Percentiles rank a stretch among this genome's conserved stretches.
phyloP scores from a whole-genome alignment of 1,284 basidiomycete species.

The Leccinum olivaceoglutinosum region DNA sequence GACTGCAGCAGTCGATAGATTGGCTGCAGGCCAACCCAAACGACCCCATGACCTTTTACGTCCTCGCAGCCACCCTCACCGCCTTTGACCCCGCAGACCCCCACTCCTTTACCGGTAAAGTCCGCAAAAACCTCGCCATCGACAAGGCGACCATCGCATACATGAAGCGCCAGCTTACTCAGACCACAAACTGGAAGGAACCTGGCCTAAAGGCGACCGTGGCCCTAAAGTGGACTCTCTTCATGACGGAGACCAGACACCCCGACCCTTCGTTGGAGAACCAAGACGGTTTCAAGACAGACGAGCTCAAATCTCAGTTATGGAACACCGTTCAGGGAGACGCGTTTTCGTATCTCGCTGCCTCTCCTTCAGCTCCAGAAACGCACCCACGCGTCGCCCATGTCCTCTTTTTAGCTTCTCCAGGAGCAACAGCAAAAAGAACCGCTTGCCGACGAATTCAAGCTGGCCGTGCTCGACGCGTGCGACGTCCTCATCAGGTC shows the following conservation, averaged over 20 bases:
- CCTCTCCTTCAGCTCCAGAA: constrained; percentile 47
- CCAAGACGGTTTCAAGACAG: constrained; percentile 66
- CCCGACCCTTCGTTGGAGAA: constrained; percentile 63
- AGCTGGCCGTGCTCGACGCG: constrained; percentile 54
- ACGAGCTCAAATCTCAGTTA: constrained; percentile 76
- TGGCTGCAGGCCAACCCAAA: constrained; percentile 61
- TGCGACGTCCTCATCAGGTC: constrained; percentile 72
- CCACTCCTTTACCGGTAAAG: constrained; percentile 35
- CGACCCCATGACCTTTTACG: constrained; percentile 66
- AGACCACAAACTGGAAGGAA: constrained; percentile 60
- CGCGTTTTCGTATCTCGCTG: constrained; percentile 73
- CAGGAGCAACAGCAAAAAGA: constrained; percentile 54
- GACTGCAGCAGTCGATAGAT: constrained; percentile 60
- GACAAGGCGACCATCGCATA: constrained; percentile 43
- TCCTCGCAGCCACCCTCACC: constrained; percentile 64
- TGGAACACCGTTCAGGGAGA: constrained; percentile 81
- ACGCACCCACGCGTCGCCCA: constrained; percentile 36
- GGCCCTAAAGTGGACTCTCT: constrained; percentile 84
- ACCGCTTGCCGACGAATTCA: constrained; percentile 60
- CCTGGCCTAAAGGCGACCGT: constrained; percentile 72
- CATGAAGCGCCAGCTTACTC: constrained; percentile 55
- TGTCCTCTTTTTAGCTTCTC: constrained; percentile 41
- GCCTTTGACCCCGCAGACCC: constrained; percentile 69
- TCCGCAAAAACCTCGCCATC: constrained; percentile 42
- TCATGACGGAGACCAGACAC: constrained; percentile 70